Evolutionary conservation across 257 asterid genomes (phyloP), one percentile per base, ranked within the genome.

Genomic region (Echites panduratus): DNA sequence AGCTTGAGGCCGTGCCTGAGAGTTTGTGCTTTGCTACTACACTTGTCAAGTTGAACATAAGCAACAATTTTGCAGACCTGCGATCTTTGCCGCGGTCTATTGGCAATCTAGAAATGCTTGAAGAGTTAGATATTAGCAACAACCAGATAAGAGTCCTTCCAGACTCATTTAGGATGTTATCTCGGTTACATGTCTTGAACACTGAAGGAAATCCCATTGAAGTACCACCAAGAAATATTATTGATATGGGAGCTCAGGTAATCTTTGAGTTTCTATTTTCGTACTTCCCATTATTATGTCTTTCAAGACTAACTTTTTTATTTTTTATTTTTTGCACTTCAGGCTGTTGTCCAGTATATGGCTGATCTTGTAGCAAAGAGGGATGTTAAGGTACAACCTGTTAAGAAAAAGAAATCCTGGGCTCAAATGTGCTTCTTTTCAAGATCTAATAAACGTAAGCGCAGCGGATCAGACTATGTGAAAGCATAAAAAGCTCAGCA

Each of bases 11-110:
- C 14, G 90, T 92, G 57, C 96, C 97, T 0, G 97, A 92, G 84
- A 89, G 97, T 83, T 78, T 92, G 82, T 92, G 97, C 86, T 90
- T 92, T 73, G 97, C 91, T 7, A 92, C 96, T 50, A 83, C 89
- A 9, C 89, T 92, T 14, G 87, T 88, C 44, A 89, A 88, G 82
- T 73, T 92, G 87, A 92, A 88, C 84, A 88, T 92, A 76, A 92
- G 97, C 87, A 89, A 87, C 88, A 92, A 92, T 78, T 92, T 92
- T 38, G 96, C 97, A 0, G 96, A 89, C 79, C 82, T 92, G 72
- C 86, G 74, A 58, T 82, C 68, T 65, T 89, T 92, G 58, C 97
- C 97, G 7, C 82, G 97, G 80, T 89, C 97, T 29, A 85, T 92
- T 41, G 97, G 97, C 22, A 92, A 92, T 73, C 95, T 92, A 32